Conservation (phyloP, 2,329 filamentous ascomycete species). For the Botryotinia convoluta region DNA sequence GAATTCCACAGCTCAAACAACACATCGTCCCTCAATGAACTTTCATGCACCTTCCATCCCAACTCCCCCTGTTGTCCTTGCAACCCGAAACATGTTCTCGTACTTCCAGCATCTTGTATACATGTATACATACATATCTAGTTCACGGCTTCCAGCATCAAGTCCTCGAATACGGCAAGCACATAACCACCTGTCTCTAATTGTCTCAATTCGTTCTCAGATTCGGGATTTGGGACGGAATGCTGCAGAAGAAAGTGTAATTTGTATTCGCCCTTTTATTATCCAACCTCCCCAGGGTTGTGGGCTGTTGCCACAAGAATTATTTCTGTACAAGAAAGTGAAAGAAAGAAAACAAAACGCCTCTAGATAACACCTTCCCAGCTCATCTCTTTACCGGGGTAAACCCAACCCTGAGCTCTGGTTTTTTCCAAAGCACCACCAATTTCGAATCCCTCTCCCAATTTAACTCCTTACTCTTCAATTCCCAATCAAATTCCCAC, state of each 20-base stretch:
- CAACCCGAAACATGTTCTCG: neutral
- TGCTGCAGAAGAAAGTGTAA: neutral
- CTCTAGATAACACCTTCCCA: neutral
- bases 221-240: neutral
- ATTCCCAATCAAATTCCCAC: slow-evolving; percentile 17
- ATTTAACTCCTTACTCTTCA: slow-evolving; percentile 1
- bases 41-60: neutral
- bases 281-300: neutral
- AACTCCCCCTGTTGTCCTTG: neutral
- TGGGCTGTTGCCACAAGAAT: neutral
- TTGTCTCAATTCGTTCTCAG: neutral
- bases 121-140: neutral
- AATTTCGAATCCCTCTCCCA: slow-evolving; percentile 13
- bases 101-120: neutral
- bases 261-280: neutral
- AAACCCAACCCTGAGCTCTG: slow-evolving; percentile 4
- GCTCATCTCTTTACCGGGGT: neutral
- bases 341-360: neutral
- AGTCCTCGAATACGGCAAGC: neutral
- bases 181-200: neutral
- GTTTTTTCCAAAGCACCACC: slow-evolving; percentile 13
- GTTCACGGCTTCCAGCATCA: neutral
- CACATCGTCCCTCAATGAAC: neutral
- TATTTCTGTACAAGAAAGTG: no score
- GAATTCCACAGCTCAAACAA: neutral